Base-by-base conservation (phyloP, 108 stramenopile species). In the Bacterosira constricta region DNA sequence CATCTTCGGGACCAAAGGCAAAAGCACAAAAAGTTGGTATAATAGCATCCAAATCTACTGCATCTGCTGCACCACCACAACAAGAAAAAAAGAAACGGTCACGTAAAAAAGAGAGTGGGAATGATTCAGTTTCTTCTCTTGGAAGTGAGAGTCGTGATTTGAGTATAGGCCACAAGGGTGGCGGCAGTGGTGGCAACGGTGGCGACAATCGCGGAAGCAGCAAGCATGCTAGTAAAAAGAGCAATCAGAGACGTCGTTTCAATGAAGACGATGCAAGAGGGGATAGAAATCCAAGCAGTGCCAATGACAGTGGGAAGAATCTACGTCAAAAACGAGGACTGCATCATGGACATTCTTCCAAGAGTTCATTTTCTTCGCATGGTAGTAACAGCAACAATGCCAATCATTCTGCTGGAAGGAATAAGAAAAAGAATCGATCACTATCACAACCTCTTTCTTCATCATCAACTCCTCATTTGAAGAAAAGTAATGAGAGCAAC, bases 171-270 rank as follows among this genome's bases (percentile, higher is more conserved):
- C 34, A 51, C 9, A 37, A 65, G 25, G 46, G 58, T 25, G 38
- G 41, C 21, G 73, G 51, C 20, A 65, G 56, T 20, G 61, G 49
- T 34, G 65, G n/a, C 17, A 35, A 59, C 7, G 27, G 71, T 53
- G 61, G 37, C 15, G 17, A 52, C 5, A 15, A n/a, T 27, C 29
- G 6, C 47, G 60, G 27, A 25, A 36, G 50, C 30, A 50, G 49
- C n/a, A 56, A 42, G 4, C 42, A 38, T 69, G n/a, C n/a, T 42
- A 10, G 29, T 15, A 42, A 55, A 42, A 88, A 86, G 37, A 79
- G 85, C 60, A 85, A 85, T 36, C 76, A 86, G 67, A 42, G 64
- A 27, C 79, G 79, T 4, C 67, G 63, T 35, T 71, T 74, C 49
- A 84, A 71, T 56, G 66, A 75, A 21, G 39, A 31, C 1, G 30